A percentile compares a stretch with the other conserved stretches of the same genome.
These are phyloP conservation scores for Cenchrus fungigraminus DNA, from an alignment of 176 grass and related monocot species.

Conservation along the genomic window DNA sequence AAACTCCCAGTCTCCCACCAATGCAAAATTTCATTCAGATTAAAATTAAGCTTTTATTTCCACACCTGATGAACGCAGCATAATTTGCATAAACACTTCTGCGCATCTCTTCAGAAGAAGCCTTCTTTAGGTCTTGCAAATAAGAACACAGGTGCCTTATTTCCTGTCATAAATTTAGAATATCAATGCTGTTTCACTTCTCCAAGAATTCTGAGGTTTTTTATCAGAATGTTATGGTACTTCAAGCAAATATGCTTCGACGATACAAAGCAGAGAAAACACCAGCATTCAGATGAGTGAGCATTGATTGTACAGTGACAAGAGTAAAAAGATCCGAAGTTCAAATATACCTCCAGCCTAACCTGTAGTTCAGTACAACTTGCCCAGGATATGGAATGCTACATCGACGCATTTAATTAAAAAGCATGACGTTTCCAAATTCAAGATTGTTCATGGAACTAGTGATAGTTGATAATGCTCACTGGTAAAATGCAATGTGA, in stretches of 20 bases:
- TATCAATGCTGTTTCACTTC: conserved; percentile 20
- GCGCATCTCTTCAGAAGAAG: conserved; percentile 98
- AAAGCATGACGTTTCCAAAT: too few relatives aligned
- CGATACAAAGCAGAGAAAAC: conserved; percentile 9
- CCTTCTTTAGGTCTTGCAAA: conserved; percentile 98
- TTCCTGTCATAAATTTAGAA: conserved; percentile 65
- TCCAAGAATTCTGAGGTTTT: conserved; percentile 1
- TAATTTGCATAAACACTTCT: conserved; percentile 86
- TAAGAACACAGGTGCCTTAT: conserved; percentile 81
- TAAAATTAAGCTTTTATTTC: neutral
- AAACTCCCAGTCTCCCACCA: neutral
- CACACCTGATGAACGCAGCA: conserved; percentile 71
- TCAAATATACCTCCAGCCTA: neutral
- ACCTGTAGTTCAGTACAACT: neutral
- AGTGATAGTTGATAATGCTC: neutral
- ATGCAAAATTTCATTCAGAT: neutral
- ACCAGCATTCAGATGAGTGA: neutral
- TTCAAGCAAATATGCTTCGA: conserved; percentile 14
- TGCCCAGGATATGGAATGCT: too few relatives aligned
- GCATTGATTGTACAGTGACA: neutral
- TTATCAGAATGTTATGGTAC: neutral
- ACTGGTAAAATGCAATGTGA: neutral
- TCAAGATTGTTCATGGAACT: too few relatives aligned
- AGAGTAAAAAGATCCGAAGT: neutral
- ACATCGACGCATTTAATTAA: too few relatives aligned